Conservation (phyloP, 2,329 filamentous ascomycete genomes). For the Neonectria magnoliae region DNA sequence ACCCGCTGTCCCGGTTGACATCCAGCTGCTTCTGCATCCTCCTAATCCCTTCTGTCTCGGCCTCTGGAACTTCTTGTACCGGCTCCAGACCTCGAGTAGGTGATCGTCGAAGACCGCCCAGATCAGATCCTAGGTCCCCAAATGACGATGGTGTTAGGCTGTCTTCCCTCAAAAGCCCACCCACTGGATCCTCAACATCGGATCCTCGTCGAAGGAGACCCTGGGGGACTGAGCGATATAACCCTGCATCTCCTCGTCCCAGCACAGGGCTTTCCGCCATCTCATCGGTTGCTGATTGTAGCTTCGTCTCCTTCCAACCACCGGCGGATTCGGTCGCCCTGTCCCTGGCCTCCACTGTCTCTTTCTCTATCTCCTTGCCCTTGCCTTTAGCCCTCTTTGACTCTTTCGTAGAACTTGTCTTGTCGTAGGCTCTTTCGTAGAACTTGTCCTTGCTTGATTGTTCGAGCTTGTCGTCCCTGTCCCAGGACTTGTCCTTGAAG, state of each 20-base stretch:
- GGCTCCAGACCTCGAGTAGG: constrained; percentile 59
- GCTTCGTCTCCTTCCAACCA: constrained; percentile 37
- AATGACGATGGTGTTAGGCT: constrained; percentile 35
- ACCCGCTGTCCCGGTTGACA: constrained; percentile 49
- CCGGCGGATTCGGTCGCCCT: constrained; percentile 34
- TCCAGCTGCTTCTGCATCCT: constrained; percentile 31
- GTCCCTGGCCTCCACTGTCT: constrained; percentile 26
- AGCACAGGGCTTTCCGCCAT: constrained; percentile 52
- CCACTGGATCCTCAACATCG: constrained; percentile 43
- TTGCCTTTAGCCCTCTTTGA: constrained; percentile 14
- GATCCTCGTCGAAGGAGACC: constrained; percentile 47
- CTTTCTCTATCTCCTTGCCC: constrained; percentile 22
- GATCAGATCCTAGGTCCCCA: constrained; percentile 38
- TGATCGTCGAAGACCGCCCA: constrained; percentile 54
- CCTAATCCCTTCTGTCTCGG: constrained; percentile 48
- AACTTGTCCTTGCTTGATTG: constrained; percentile 9
- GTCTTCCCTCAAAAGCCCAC: constrained; percentile 47
- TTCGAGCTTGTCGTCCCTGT: constrained; percentile 9
- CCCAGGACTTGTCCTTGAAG: constrained; percentile 8
- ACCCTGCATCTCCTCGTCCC: constrained; percentile 42
- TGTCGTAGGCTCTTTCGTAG: neutral
- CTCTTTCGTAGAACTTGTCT: neutral
- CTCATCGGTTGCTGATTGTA: constrained; percentile 42
- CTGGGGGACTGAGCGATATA: constrained; percentile 30
- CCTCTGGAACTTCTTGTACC: constrained; percentile 62